These are phyloP conservation scores for Psilocybe mexicana DNA, from an alignment of 1,284 basidiomycete species.

Conservation along the genomic window DNA sequence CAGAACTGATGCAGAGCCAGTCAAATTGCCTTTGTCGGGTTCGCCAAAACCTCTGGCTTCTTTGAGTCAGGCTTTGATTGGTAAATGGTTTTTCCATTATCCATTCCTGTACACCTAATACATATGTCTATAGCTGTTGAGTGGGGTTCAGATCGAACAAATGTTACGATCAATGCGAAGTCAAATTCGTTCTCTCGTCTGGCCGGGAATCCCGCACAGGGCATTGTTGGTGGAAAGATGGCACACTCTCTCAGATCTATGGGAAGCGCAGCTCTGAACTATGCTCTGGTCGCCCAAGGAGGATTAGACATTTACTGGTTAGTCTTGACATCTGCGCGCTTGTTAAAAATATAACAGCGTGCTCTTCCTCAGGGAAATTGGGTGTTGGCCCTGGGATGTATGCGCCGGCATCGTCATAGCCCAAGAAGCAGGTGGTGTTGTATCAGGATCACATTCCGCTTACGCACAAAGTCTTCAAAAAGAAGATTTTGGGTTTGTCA, in stretches of 20 bases:
- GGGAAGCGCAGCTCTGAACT: slow-evolving; percentile 88
- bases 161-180: slow-evolving; percentile 64
- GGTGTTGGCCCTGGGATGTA: slow-evolving; percentile 93
- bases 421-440: slow-evolving; percentile 83
- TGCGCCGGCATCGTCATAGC: slow-evolving; percentile 94
- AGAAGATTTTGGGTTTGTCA: slow-evolving; percentile 52
- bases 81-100: slow-evolving; percentile 33
- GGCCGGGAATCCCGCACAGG: slow-evolving; percentile 69
- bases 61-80: slow-evolving; percentile 81
- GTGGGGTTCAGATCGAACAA: slow-evolving; percentile 86
- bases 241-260: slow-evolving; percentile 82
- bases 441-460: slow-evolving; percentile 66
- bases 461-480: slow-evolving; percentile 39
- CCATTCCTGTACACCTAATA: slow-evolving; percentile 4
- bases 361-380: slow-evolving; percentile 73
- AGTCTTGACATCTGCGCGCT: slow-evolving; percentile 18
- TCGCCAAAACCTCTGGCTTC: slow-evolving; percentile 69
- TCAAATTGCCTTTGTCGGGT: slow-evolving; percentile 70
- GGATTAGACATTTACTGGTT: slow-evolving; percentile 84
- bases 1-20: slow-evolving; percentile 43
- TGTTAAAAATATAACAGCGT: neutral
- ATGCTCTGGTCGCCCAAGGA: slow-evolving; percentile 81
- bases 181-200: slow-evolving; percentile 73
- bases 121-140: slow-evolving; percentile 63
- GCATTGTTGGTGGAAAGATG: slow-evolving; percentile 80